Conservation (phyloP, 345 rosid genomes). For the Acer yangbiense region DNA sequence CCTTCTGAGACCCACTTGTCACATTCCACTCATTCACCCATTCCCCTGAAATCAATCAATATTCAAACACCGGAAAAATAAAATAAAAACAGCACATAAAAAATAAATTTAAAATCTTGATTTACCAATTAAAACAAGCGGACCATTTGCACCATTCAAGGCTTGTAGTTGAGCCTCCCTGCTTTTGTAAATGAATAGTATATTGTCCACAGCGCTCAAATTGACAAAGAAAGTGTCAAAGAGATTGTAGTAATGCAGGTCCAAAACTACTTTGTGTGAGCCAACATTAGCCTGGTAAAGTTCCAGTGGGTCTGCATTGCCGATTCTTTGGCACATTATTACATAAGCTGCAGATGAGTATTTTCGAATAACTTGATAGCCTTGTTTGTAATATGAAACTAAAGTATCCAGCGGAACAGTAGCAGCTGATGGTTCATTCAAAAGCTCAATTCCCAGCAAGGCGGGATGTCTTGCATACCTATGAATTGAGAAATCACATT, state of each 20-base stretch:
- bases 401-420: conserved; percentile 59
- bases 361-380: conserved; percentile 60
- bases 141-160: conserved; percentile 49
- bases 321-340: conserved; percentile 74
- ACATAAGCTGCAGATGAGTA: conserved; percentile 57
- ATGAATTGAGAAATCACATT: conserved; percentile 13
- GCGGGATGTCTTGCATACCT: conserved; percentile 67
- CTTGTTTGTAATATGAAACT: conserved; percentile 60
- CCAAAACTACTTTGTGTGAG: conserved; percentile 59
- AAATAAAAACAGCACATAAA: background rate
- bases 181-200: conserved; percentile 49
- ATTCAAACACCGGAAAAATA: background rate
- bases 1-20: conserved; percentile 48
- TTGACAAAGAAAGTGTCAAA: conserved; percentile 58
- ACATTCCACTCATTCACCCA: conserved; percentile 84
- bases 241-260: conserved; percentile 77
- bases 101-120: conserved; percentile 2
- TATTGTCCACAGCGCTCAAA: conserved; percentile 56
- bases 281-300: conserved; percentile 67
- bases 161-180: conserved; percentile 60
- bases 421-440: conserved; percentile 70
- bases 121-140: conserved; percentile 63
- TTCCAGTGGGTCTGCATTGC: conserved; percentile 70
- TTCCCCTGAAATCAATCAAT: conserved; percentile 50
- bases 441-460: conserved; percentile 69